A percentile compares a stretch with the other conserved stretches of the same genome.
These are phyloP conservation scores for Mortierella sp. DNA, from an alignment of 371 early-diverging fungal genomes.

Conservation along the genomic window DNA sequence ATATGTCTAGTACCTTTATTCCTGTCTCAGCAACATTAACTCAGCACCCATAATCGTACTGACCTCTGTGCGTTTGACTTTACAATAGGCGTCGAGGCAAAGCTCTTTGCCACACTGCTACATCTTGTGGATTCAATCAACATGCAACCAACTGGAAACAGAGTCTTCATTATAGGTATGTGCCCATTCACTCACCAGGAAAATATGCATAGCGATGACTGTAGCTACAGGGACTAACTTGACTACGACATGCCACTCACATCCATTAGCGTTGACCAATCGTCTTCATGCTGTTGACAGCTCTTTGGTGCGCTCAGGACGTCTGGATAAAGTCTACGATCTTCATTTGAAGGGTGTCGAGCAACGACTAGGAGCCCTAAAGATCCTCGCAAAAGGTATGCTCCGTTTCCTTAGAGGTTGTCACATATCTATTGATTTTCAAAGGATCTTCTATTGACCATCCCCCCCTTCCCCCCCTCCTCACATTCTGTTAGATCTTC, in stretches of 20 bases:
- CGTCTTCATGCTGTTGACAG: slow-evolving; percentile 69
- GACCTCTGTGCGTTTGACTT: neutral
- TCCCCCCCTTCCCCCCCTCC: neutral
- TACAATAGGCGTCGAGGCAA: slow-evolving; percentile 59
- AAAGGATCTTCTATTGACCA: neutral
- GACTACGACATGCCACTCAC: too few relatives aligned
- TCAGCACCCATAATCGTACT: slow-evolving; percentile 36
- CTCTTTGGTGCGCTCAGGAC: slow-evolving; percentile 69
- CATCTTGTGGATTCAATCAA: slow-evolving; percentile 64
- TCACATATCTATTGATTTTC: neutral
- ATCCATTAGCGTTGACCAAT: slow-evolving; percentile 64
- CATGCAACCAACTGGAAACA: slow-evolving; percentile 19
- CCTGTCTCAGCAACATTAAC: neutral
- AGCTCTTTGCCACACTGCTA: slow-evolving; percentile 59
- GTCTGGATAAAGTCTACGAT: slow-evolving; percentile 69
- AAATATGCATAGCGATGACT: neutral
- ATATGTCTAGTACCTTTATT: neutral
- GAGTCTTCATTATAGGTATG: slow-evolving; percentile 70
- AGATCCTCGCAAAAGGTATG: slow-evolving; percentile 67
- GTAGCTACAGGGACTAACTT: neutral
- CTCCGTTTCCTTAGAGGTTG: neutral
- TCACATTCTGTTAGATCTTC: slow-evolving; percentile 60
- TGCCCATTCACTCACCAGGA: neutral
- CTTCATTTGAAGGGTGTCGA: slow-evolving; percentile 63
- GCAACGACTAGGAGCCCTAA: slow-evolving; percentile 63